Conservation (phyloP, 495 filamentous ascomycete genomes). For the Podospora comata region DNA sequence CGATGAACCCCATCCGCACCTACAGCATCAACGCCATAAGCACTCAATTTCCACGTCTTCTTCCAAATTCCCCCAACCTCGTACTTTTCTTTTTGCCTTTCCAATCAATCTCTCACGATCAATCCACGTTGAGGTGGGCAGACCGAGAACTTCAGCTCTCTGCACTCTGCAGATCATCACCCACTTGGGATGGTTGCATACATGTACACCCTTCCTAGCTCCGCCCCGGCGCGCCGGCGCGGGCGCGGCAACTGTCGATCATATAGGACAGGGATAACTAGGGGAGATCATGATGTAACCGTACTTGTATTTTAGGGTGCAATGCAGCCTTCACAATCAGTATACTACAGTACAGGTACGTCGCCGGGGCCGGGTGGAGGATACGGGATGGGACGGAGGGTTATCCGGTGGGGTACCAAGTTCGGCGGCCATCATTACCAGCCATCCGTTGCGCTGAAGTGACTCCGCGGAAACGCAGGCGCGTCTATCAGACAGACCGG, state of each 20-base stretch:
- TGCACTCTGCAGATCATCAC: neutral
- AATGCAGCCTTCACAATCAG: too few species aligned
- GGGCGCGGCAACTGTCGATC: neutral
- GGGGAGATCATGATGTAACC: neutral
- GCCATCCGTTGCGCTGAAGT: too few species aligned
- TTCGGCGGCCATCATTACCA: too few species aligned
- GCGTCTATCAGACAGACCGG: too few species aligned
- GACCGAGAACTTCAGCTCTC: neutral
- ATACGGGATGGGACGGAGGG: too few species aligned
- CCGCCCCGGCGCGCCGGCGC: too few species aligned
- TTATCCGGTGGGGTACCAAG: too few species aligned
- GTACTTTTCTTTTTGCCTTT: neutral
- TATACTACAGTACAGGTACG: too few species aligned
- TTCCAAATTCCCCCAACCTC: neutral
- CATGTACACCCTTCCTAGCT: neutral
- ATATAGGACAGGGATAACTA: neutral
- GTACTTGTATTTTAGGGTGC: neutral
- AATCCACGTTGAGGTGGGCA: neutral
- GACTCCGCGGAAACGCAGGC: too few species aligned
- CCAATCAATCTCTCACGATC: neutral
- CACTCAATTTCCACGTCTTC: neutral
- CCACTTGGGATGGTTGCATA: neutral
- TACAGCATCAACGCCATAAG: neutral
- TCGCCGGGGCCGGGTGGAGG: too few species aligned
- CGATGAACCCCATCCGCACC: neutral